A percentile compares a stretch with the other conserved stretches of the same genome.
Evolutionary conservation across 192 early-diverging fungal genomes (phyloP).

Genomic region (Coemansia sp.): DNA sequence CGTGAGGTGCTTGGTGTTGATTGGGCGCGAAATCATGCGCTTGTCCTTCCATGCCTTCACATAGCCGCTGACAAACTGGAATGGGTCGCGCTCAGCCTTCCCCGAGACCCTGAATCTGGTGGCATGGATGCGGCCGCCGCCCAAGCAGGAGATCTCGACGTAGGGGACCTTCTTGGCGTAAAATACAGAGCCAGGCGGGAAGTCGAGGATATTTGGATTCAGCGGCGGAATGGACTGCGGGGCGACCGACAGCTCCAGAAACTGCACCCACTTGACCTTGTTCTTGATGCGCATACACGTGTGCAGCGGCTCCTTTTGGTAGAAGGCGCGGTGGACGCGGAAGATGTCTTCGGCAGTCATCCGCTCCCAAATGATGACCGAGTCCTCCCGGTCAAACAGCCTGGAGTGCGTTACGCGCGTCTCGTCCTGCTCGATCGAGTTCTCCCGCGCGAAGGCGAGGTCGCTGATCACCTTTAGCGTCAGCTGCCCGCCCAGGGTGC

Average conservation of each 20-base stretch:
- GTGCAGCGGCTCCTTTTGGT: conserved; percentile 15
- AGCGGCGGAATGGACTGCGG: conserved; percentile 10
- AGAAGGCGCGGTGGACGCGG: conserved; percentile 70
- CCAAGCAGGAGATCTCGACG: conserved; percentile 37
- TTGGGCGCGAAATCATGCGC: conserved; percentile 11
- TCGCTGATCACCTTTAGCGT: conserved; percentile 14
- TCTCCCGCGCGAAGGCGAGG: conserved; percentile 34
- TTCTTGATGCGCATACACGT: conserved; percentile 44
- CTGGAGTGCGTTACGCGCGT: conserved; percentile 66
- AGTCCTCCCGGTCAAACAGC: conserved; percentile 66
- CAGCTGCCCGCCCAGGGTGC: conserved; percentile 21
- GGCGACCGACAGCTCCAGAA: conserved; percentile 18
- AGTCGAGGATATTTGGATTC: conserved; percentile 6
- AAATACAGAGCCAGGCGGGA: conserved; percentile 22
- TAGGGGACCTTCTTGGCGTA: conserved; percentile 23
- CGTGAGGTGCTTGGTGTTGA: conserved; percentile 13
- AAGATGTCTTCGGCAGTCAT: conserved; percentile 68
- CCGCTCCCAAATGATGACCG: conserved; percentile 61
- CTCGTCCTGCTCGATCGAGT: conserved; percentile 69
- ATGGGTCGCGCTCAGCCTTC: conserved; percentile 22
- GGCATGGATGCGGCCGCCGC: conserved; percentile 32
- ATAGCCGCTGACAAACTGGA: conserved; percentile 41
- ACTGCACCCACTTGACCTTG: conserved; percentile 27
- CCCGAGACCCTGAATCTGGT: conserved; percentile 28
- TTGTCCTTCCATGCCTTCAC: conserved; percentile 17